These are phyloP conservation scores for Carex kokanica DNA, from an alignment of 176 grass and related monocot genomes.

Conservation along the genomic window DNA sequence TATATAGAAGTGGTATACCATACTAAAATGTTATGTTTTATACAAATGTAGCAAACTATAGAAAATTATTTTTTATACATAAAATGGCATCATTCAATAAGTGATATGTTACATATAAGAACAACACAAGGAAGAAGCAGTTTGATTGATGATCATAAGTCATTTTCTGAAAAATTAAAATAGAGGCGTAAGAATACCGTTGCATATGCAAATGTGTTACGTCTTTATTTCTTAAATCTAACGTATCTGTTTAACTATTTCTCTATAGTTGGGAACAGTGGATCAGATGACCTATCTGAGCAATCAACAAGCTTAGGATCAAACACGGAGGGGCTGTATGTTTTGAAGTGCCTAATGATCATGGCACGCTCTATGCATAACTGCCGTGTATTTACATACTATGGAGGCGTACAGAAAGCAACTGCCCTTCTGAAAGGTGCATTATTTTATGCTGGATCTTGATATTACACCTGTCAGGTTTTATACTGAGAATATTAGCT, in stretches of 20 bases:
- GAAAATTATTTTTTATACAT: background rate
- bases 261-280: slow-evolving; percentile 47
- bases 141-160: background rate
- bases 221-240: slow-evolving; percentile 9
- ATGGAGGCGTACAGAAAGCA: slow-evolving; percentile 85
- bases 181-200: background rate
- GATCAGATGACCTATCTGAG: slow-evolving; percentile 51
- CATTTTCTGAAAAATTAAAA: background rate
- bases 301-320: slow-evolving; percentile 43
- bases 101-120: background rate
- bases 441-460: slow-evolving; percentile 16
- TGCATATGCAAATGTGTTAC: background rate
- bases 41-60: background rate
- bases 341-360: slow-evolving; percentile 74
- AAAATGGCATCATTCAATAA: background rate
- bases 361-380: slow-evolving; percentile 79
- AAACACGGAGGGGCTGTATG: slow-evolving; percentile 51
- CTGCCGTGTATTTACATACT: slow-evolving; percentile 93
- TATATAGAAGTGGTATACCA: background rate
- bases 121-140: background rate
- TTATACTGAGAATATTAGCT: background rate
- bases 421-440: slow-evolving; percentile 85
- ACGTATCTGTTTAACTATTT: slow-evolving; percentile 28
- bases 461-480: background rate
- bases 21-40: slow-evolving; percentile 11